A percentile compares a stretch with the other conserved stretches of the same genome.
Conservation (phyloP, 805 yeast species). For the Kodamaea restingae region DNA sequence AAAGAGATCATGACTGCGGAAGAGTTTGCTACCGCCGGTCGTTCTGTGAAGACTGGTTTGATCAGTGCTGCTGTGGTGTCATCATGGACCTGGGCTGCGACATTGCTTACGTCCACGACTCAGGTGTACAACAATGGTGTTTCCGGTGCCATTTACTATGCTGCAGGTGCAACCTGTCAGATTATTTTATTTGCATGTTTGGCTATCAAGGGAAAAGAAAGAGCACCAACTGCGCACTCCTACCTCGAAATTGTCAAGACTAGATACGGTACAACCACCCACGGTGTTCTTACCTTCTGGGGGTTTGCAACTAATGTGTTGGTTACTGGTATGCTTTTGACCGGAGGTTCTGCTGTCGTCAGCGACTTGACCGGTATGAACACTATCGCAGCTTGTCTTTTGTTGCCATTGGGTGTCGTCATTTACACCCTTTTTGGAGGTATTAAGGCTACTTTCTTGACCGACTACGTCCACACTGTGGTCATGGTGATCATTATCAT, state of each 20-base stretch:
- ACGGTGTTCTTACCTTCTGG: constrained; percentile 65
- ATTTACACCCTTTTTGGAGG: constrained; percentile 43
- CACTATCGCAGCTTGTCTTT: constrained; percentile 74
- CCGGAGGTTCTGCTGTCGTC: constrained; percentile 87
- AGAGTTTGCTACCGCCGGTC: constrained; percentile 90
- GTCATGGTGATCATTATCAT: constrained; percentile 73
- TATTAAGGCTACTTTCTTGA: constrained; percentile 43
- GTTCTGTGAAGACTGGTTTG: constrained; percentile 79
- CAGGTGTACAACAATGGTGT: constrained; percentile 76
- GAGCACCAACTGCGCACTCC: constrained; percentile 91
- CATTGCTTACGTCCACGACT: constrained; percentile 68
- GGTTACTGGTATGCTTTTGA: constrained; percentile 87
- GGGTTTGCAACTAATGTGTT: constrained; percentile 84
- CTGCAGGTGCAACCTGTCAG: constrained; percentile 89
- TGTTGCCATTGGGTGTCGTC: constrained; percentile 76
- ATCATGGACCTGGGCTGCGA: constrained; percentile 77
- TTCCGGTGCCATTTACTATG: constrained; percentile 77
- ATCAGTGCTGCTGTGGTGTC: constrained; percentile 89
- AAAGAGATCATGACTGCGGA: constrained; percentile 87
- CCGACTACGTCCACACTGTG: constrained; percentile 42
- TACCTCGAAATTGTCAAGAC: constrained; percentile 79
- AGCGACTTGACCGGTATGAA: constrained; percentile 78
- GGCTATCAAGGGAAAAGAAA: constrained; percentile 83
- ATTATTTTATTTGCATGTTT: constrained; percentile 79
- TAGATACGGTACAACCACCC: constrained; percentile 77